Evolutionary conservation across 2,329 filamentous ascomycete genomes (phyloP), one percentile per base, ranked within the genome.

Genomic region (Trichoderma breve): DNA sequence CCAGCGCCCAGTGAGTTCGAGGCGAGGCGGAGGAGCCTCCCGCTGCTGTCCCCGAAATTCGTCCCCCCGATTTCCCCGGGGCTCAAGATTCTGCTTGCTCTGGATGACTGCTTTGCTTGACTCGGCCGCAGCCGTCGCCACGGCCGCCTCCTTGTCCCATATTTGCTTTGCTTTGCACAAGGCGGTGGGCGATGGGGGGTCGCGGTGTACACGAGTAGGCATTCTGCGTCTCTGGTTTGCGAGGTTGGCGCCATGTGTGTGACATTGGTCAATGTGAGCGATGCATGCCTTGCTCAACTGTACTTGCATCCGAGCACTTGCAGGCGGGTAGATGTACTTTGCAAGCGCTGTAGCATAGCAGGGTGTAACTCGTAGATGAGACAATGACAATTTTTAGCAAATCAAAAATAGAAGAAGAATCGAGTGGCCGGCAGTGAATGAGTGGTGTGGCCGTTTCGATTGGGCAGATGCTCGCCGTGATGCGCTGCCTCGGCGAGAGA

Each of bases 61-160:
- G 34, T 32, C 30, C 64, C 64, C 64, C 64, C 64, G 64, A 57
- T 30, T 61, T 69, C 55, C 55, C 66, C 66, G 57, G 66, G 66
- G 55, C 66, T 69, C 66, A 69, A 34, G 66, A 61, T 61, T 61
- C 66, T 61, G 66, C 66, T 69, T 61, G 66, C 66, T 30, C 55
- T 61, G 57, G 55, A 69, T 69, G 66, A 69, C 66, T 69, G 62
- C 61, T 21, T 34, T 60, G 55, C 43, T 53, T 34, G 65, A 43
- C 55, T 68, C 24, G 43, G 18, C 53, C 65, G 34, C 51, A 12
- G 18, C 62, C 62, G n/a, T 61, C 57, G 66, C 57, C 65, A 43
- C 18, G 39, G 8, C 39, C 64, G 30, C 64, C 64, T 51, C 30
- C 47, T 39, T n/a, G 32, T 67, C 55, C 66, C 61, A 61, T 4